Evolutionary conservation across 345 rosid species (phyloP).

Genomic region (Excoecaria cochinchinensis): DNA sequence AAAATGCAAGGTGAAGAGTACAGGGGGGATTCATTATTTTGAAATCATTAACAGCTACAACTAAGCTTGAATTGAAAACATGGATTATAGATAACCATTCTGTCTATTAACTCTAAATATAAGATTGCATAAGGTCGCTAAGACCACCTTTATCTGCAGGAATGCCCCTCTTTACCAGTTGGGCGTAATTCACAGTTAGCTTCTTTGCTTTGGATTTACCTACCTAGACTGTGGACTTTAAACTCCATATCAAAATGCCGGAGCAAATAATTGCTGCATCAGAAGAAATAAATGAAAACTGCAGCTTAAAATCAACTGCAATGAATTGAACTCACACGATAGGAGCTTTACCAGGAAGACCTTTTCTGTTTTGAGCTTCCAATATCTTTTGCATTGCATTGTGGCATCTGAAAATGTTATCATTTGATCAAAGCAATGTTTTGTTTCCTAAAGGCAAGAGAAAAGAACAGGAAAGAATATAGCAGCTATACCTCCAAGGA

Average conservation of each 20-base stretch:
- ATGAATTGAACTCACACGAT: slow-evolving; percentile 32
- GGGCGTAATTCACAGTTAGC: not conserved
- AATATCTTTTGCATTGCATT: slow-evolving; percentile 61
- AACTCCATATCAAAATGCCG: not conserved
- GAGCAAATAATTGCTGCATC: not conserved
- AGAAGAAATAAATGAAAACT: not conserved
- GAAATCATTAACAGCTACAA: not conserved
- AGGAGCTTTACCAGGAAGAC: slow-evolving; percentile 25
- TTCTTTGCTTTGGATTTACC: not conserved
- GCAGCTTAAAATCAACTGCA: slow-evolving; percentile 1
- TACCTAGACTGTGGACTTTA: not conserved
- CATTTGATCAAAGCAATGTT: not conserved
- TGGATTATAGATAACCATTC: not conserved
- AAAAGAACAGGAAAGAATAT: not conserved
- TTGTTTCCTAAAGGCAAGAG: not conserved
- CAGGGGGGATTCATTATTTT: not conserved
- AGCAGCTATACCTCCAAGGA: slow-evolving; percentile 75
- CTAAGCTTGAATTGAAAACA: not conserved
- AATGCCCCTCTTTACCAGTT: not conserved
- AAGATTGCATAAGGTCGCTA: not conserved
- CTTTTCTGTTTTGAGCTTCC: slow-evolving; percentile 42
- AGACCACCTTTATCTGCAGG: not conserved
- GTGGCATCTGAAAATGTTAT: slow-evolving; percentile 50
- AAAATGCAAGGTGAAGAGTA: not conserved
- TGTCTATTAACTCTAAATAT: no score